Evolutionary conservation across 345 rosid genomes (phyloP), one percentile per base, ranked within the genome.

Genomic region (Brassica cretica): DNA sequence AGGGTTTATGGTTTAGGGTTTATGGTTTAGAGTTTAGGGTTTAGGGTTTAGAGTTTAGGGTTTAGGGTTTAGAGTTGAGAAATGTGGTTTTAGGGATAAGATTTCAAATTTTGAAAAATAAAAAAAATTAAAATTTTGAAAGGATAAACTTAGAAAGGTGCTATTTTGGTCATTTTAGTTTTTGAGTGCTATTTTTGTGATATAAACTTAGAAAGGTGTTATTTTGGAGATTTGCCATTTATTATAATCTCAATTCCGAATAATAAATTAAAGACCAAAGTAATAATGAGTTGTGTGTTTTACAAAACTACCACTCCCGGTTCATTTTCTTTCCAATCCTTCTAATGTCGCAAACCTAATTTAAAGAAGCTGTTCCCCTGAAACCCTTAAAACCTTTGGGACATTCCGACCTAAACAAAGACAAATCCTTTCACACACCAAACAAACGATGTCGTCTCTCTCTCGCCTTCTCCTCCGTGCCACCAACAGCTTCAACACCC

Each of bases 401-500:
- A 53, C 76, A 39, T 37, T 33, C 68, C n/a, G 61, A 64, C 66
- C 51, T 35, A 70, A 51, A 35, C 56, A 11, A 33, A 29, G 5
- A 49, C 30, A 58, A 65, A 71, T 12, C 56, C 66, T 64, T 62
- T 70, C 30, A 65, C 68, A 56, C 53, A 10, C 5, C 2, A 0
- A 46, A 46, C 1, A 0, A 12, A 46, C 78, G 63, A 83, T 85
- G 88, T 74, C 87, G 82, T 64, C 75, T 49, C 59, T 81, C 27
- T 46, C 66, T 56, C 88, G 86, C 76, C 39, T 81, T 70, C 80
- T 87, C 71, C 81, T 87, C 64, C 85, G 85, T 63, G 72, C 44
- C 32, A 44, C 32, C 85, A 80, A 64, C 67, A 81, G 63, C 76
- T 76, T 76, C 72, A 82, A 66, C 68, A 75, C 58, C 71, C 78